Evolutionary conservation across 306 rosid genomes (phyloP).

Genomic region (Malus orientalis): DNA sequence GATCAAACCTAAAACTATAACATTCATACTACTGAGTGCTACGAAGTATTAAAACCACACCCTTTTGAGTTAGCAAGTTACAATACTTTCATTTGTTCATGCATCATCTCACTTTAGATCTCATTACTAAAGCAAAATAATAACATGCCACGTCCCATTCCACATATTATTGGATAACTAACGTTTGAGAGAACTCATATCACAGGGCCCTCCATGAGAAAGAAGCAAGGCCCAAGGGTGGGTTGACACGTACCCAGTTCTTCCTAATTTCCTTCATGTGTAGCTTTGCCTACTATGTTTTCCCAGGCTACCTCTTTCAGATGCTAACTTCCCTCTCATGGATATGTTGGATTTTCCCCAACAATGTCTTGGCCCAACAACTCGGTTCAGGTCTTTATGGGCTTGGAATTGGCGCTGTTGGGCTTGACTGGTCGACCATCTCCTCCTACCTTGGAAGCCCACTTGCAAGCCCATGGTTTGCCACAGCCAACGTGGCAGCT

Average conservation of each 20-base stretch:
- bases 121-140: neutral
- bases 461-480: conserved; percentile 95
- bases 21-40: neutral
- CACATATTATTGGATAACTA: neutral
- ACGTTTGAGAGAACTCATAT: neutral
- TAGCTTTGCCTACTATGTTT: conserved; percentile 77
- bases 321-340: conserved; percentile 78
- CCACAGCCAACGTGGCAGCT: conserved; percentile 81
- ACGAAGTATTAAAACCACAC: neutral
- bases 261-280: conserved; percentile 71
- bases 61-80: neutral
- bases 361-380: conserved; percentile 62
- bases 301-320: conserved; percentile 77
- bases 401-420: conserved; percentile 58
- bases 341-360: conserved; percentile 83
- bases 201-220: conserved; percentile 78
- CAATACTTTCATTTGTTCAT: neutral
- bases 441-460: conserved; percentile 93
- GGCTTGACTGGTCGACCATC: conserved; percentile 84
- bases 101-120: neutral
- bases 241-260: conserved; percentile 63
- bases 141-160: neutral
- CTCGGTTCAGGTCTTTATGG: conserved; percentile 79
- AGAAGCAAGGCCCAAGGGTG: conserved; percentile 55
- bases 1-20: too few species aligned